Conservation (phyloP, 2,329 filamentous ascomycete genomes). For the Epicoccum sorghinum region DNA sequence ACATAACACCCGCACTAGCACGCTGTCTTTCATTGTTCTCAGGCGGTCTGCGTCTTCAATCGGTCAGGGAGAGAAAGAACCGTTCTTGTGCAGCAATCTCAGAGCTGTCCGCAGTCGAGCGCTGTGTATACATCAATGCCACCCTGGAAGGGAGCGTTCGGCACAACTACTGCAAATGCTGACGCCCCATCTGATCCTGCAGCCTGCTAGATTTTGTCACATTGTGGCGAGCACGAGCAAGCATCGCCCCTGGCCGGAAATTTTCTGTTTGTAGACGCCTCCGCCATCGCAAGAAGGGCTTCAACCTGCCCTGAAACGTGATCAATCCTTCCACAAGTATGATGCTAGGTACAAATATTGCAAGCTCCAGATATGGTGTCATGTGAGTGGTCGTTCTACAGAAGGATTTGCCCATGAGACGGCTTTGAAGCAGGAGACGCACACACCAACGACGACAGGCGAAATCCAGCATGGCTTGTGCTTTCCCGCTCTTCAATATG, state of each 20-base stretch:
- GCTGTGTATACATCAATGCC: background rate
- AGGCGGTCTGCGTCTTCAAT: background rate
- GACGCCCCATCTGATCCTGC: background rate
- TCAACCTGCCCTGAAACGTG: background rate
- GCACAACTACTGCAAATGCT: background rate
- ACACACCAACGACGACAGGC: too few relatives aligned
- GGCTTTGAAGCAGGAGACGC: too few relatives aligned
- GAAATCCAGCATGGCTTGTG: too few relatives aligned
- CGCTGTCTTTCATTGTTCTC: background rate
- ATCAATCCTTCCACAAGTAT: background rate
- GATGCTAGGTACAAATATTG: too few relatives aligned
- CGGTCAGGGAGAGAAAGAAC: background rate
- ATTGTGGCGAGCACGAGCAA: conserved; percentile 7
- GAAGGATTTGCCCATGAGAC: too few relatives aligned
- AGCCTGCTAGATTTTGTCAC: conserved; percentile 8
- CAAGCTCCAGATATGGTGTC: too few relatives aligned
- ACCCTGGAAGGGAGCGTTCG: background rate
- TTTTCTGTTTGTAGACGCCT: background rate
- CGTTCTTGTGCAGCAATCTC: too few relatives aligned
- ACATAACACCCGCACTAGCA: background rate
- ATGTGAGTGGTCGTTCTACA: too few relatives aligned
- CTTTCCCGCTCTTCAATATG: too few relatives aligned
- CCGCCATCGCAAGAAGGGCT: background rate
- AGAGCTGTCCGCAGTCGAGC: background rate
- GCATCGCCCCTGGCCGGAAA: conserved; percentile 13